These are phyloP conservation scores for Rhizophora mangle DNA, from an alignment of 345 rosid species.

Conservation along the genomic window DNA sequence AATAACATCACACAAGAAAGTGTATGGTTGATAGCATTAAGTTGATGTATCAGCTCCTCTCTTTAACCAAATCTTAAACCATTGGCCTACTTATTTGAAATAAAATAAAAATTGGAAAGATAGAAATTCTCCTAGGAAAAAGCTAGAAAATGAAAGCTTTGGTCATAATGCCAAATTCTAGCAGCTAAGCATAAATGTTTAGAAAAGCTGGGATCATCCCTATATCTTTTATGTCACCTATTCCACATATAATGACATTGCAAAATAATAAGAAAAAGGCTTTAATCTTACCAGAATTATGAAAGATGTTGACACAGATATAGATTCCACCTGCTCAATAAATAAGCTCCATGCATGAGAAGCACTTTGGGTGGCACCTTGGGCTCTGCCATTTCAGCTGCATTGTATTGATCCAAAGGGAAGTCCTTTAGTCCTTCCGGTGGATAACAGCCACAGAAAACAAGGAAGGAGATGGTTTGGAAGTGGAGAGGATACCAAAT, in stretches of 20 bases:
- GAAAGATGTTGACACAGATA: conserved; percentile 69
- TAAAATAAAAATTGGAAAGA: too few species aligned
- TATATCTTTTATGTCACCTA: too few species aligned
- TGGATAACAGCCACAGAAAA: conserved; percentile 64
- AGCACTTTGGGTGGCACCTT: conserved; percentile 29
- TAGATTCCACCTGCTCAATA: conserved; percentile 78
- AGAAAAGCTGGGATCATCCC: too few species aligned
- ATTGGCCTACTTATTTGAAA: too few species aligned
- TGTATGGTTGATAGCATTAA: too few species aligned
- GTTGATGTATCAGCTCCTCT: too few species aligned
- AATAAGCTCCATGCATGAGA: conserved; percentile 85
- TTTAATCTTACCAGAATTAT: conserved; percentile 68
- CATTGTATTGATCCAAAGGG: not conserved
- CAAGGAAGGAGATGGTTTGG: conserved; percentile 77
- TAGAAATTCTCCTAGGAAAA: too few species aligned
- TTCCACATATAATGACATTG: not conserved
- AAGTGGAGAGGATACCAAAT: conserved; percentile 73
- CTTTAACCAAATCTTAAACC: too few species aligned
- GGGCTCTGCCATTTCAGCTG: conserved; percentile 29
- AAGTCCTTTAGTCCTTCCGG: conserved; percentile 22
- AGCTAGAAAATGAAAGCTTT: too few species aligned
- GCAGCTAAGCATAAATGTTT: too few species aligned
- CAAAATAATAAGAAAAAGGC: not conserved
- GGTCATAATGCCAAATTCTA: too few species aligned
- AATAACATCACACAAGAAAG: too few species aligned